phyloP scores from a whole-genome alignment of 2,329 filamentous ascomycete species.

The Diaporthe citriasiana region DNA sequence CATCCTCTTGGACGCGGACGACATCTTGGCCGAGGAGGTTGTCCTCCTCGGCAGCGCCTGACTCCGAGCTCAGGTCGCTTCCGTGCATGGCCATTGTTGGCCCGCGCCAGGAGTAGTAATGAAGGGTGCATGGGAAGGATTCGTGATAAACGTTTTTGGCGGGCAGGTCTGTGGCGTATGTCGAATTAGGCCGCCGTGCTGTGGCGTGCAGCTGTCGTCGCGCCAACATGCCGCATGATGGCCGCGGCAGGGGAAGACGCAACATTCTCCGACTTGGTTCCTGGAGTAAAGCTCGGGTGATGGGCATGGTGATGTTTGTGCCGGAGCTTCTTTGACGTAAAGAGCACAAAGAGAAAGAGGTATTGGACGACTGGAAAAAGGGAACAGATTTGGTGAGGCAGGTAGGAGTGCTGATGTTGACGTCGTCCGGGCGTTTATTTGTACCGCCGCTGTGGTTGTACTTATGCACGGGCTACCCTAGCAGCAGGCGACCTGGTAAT shows the following conservation, averaged over 20 bases:
- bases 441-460: too few species aligned
- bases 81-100: background rate
- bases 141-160: background rate
- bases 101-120: constrained; percentile 5
- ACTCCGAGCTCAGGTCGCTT: background rate
- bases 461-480: too few species aligned
- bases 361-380: too few species aligned
- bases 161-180: background rate
- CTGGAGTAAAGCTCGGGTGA: background rate
- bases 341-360: too few species aligned
- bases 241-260: background rate
- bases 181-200: background rate
- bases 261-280: background rate
- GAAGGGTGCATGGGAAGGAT: background rate
- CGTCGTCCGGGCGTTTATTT: too few species aligned
- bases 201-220: background rate
- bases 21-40: constrained; percentile 1
- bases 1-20: background rate
- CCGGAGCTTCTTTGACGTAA: background rate
- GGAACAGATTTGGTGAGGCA: too few species aligned
- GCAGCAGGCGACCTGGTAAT: too few species aligned
- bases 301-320: background rate
- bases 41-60: background rate
- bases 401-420: too few species aligned
- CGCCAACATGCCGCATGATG: background rate